Percentiles rank a stretch among this genome's conserved stretches.
Evolutionary conservation across 2,329 filamentous ascomycete species (phyloP).

Genomic region (Lecanicillium sp.): DNA sequence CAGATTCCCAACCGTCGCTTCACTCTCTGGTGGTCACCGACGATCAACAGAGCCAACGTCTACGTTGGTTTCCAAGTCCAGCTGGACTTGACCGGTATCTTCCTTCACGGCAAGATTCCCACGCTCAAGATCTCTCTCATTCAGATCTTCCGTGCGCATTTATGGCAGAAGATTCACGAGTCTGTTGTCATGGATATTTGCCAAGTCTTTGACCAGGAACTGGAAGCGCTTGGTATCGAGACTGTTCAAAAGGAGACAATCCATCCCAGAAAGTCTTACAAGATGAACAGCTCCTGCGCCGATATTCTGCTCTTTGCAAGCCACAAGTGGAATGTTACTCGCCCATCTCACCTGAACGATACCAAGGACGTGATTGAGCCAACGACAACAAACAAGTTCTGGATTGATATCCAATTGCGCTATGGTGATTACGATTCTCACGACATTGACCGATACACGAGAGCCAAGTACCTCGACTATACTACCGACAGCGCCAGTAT

Average conservation of each 20-base stretch:
- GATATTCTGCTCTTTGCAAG: constrained; percentile 95
- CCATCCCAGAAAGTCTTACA: constrained; percentile 98
- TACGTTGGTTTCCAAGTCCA: constrained; percentile 99
- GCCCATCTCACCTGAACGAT: constrained; percentile 88
- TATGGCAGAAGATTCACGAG: constrained; percentile 99
- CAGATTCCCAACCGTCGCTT: constrained; percentile 99
- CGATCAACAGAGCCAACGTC: constrained; percentile 92
- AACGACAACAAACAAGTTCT: constrained; percentile 98
- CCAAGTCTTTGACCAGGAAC: constrained; percentile 95
- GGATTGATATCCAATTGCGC: constrained; percentile 92
- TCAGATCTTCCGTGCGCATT: constrained; percentile 97
- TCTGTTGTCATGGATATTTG: constrained; percentile 98
- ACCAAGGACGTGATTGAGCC: constrained; percentile 93
- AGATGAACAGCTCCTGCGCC: constrained; percentile 99
- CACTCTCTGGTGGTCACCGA: constrained; percentile 94
- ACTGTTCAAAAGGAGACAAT: constrained; percentile 99
- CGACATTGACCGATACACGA: constrained; percentile 95
- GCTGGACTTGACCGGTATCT: constrained; percentile 94
- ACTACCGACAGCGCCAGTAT: constrained; percentile 98
- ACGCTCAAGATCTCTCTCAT: constrained; percentile 97
- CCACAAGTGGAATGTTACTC: constrained; percentile 97
- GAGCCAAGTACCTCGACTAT: constrained; percentile 97
- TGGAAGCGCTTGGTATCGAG: constrained; percentile 93
- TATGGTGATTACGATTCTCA: constrained; percentile 99
- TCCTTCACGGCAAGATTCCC: constrained; percentile 97